Conservation (phyloP, 2,329 filamentous ascomycete species). For the Tolypocladium guangdongense region DNA sequence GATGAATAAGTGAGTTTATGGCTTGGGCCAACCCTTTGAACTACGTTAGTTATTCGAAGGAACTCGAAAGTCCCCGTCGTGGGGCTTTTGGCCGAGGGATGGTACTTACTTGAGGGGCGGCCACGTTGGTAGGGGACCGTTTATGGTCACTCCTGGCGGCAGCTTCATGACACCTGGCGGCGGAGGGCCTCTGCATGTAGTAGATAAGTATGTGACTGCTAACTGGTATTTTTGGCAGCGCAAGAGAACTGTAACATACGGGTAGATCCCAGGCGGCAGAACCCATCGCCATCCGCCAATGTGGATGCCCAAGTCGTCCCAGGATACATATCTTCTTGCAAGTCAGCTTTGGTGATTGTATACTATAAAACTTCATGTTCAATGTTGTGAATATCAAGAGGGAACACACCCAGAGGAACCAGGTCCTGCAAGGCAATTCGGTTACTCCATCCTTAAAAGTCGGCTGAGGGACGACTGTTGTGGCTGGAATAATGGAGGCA, state of each 20-base stretch:
- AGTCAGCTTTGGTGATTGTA: neutral
- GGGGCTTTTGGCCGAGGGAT: too few relatives aligned
- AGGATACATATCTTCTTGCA: neutral
- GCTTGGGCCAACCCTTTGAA: too few relatives aligned
- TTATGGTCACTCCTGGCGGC: neutral
- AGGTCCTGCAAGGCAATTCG: neutral
- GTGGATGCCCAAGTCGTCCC: neutral
- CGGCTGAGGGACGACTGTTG: neutral
- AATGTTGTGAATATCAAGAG: too few relatives aligned
- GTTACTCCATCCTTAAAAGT: neutral
- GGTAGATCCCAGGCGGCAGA: neutral
- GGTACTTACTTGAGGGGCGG: neutral
- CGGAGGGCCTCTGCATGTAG: neutral
- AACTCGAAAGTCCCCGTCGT: too few relatives aligned
- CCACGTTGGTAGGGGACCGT: neutral
- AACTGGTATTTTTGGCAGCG: too few relatives aligned
- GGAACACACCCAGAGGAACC: neutral
- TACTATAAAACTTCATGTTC: too few relatives aligned
- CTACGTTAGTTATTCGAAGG: too few relatives aligned
- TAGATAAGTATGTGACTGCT: neutral
- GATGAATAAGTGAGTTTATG: too few relatives aligned
- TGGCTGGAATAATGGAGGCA: neutral
- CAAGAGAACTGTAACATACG: neutral
- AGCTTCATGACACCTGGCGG: neutral
- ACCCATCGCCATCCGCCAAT: neutral